Base-by-base conservation (phyloP, 345 rosid genomes). In the Salix exigua region DNA sequence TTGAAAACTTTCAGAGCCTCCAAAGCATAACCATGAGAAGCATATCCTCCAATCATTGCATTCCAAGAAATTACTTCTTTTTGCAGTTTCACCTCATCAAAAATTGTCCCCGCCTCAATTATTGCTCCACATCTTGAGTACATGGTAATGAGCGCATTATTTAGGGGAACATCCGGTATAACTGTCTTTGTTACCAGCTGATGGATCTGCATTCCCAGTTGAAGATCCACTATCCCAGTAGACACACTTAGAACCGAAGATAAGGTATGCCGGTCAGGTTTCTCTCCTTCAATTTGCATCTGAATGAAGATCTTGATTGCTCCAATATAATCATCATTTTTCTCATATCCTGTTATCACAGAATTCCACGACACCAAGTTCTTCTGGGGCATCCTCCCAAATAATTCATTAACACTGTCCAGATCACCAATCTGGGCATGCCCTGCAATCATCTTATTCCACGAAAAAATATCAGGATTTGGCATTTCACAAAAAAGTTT, bases 11-110 rank as follows among this genome's bases (percentile, higher is more conserved):
- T 72, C 28, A 91, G 81, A 78, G 95, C 93, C 79, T 89, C 90
- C 3, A 73, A 53, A 35, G 88, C 87, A 69, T 85, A 81, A 68
- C 94, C 94, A 75, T 92, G 92, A 67, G 89, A 87, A 58, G 97
- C 89, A 65, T 86, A 92, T 35, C 93, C 97, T 78, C 97, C 91
- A 37, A 92, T 92, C 90, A 91, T 92, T 25, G 95, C 95, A 79
- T 92, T 92, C 95, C 97, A 92, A 42, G 95, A 80, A 78, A 91
- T 81, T 12, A 92, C 93, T 80, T 88, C 88, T 79, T 82, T 92
- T 72, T 65, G 70, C 9, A 46, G 40, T 77, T 83, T 85, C 81
- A 84, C 81, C 67, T 83, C 87, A 35, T 88, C 78, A 14, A 92
- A 91, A 75, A 89, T 73, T 44, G 53, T 72, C 63, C 82, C 74